Percentiles rank a stretch among this genome's conserved stretches.
phyloP scores from a whole-genome alignment of 2,329 filamentous ascomycete species.

The Fusarium fracticaudum region DNA sequence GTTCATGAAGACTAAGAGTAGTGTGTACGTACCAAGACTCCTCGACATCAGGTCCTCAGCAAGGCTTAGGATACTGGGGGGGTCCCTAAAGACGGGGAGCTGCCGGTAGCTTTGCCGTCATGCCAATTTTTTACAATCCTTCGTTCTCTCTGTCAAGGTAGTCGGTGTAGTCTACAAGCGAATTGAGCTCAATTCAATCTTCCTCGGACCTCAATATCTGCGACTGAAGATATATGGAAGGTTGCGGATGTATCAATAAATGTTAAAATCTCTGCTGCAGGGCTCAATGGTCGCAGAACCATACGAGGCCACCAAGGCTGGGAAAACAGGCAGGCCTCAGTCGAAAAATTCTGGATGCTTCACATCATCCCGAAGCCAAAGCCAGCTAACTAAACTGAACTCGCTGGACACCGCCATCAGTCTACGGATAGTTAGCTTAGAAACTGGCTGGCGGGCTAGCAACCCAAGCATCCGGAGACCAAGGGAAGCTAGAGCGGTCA shows the following conservation, averaged over 20 bases:
- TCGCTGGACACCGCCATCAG: conserved; percentile 42
- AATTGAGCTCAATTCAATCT: not conserved
- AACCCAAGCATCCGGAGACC: conserved; percentile 39
- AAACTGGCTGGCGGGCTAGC: conserved; percentile 38
- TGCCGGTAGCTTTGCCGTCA: conserved; percentile 40
- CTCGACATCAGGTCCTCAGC: conserved; percentile 34
- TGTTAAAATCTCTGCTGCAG: not conserved
- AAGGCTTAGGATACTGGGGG: conserved; percentile 42
- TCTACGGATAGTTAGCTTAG: conserved; percentile 26
- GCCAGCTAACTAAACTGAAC: conserved; percentile 33
- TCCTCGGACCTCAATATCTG: not conserved
- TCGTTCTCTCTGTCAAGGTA: not conserved
- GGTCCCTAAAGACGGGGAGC: conserved; percentile 40
- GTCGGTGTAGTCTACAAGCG: conserved; percentile 30
- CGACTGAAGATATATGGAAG: not conserved
- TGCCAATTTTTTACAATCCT: conserved; percentile 19
- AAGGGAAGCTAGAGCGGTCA: conserved; percentile 41
- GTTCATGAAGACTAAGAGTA: conserved; percentile 30
- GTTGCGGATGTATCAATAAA: not conserved
- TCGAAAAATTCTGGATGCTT: conserved; percentile 28
- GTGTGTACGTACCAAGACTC: conserved; percentile 32
- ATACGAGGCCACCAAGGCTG: conserved; percentile 33
- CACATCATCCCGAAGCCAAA: conserved; percentile 26
- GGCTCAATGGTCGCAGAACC: conserved; percentile 1
- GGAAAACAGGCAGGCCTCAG: conserved; percentile 33